phyloP scores from a whole-genome alignment of 345 rosid species.

The Brassica cretica region DNA sequence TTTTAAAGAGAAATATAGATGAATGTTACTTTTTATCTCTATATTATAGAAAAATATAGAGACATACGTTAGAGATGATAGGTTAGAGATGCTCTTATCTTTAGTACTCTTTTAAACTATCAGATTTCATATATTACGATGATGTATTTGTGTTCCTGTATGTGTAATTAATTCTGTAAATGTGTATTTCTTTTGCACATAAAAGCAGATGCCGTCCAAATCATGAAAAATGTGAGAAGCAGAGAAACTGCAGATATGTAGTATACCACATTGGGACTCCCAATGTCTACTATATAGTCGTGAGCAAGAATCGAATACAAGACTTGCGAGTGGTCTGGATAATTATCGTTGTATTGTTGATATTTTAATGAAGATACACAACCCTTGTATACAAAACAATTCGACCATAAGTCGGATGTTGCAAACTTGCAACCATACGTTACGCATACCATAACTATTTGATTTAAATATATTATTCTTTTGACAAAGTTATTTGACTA shows the following conservation, averaged over 20 bases:
- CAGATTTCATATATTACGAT: background rate
- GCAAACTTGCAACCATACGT: background rate
- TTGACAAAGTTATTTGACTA: background rate
- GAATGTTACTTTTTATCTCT: too few relatives aligned
- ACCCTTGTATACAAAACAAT: background rate
- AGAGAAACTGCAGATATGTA: background rate
- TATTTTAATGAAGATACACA: background rate
- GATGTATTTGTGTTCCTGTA: background rate
- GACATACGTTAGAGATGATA: too few relatives aligned
- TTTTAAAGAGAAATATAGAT: too few relatives aligned
- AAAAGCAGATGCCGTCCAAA: background rate
- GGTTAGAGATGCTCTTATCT: too few relatives aligned
- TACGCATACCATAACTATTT: background rate
- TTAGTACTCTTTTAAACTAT: background rate
- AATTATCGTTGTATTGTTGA: background rate
- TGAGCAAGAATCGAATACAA: background rate
- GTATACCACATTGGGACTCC: background rate
- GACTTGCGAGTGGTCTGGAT: background rate
- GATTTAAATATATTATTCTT: background rate
- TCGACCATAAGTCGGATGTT: background rate
- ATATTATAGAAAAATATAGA: too few relatives aligned
- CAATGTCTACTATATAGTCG: background rate
- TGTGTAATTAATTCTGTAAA: background rate
- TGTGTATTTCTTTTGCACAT: background rate
- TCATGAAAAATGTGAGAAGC: background rate